Conservation (phyloP, 495 filamentous ascomycete genomes). For the Poronia punctata region DNA sequence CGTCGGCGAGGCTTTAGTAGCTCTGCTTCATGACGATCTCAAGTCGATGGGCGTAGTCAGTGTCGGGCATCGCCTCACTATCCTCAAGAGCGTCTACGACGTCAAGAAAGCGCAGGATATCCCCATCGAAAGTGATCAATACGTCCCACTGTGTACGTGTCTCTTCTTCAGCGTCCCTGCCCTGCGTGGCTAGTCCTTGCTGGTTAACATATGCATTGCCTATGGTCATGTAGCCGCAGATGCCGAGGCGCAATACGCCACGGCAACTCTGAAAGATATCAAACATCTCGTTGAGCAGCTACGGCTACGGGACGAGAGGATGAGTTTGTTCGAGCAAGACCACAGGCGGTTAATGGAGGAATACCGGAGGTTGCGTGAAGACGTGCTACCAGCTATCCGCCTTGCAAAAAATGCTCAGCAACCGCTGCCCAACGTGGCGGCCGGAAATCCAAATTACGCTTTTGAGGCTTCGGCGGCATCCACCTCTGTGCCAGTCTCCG, state of each 20-base stretch:
- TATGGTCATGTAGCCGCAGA: slow-evolving; percentile 62
- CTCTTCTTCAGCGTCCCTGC: not conserved
- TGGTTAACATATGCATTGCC: slow-evolving; percentile 15
- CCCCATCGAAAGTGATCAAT: slow-evolving; percentile 85
- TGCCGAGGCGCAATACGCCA: slow-evolving; percentile 72
- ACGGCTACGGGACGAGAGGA: slow-evolving; percentile 76
- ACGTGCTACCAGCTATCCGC: slow-evolving; percentile 81
- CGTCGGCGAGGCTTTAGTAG: slow-evolving; percentile 83
- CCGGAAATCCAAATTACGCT: slow-evolving; percentile 31
- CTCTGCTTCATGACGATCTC: slow-evolving; percentile 83
- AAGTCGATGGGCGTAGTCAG: slow-evolving; percentile 90
- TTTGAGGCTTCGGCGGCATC: slow-evolving; percentile 41
- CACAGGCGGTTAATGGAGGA: slow-evolving; percentile 75
- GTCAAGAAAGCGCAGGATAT: slow-evolving; percentile 88
- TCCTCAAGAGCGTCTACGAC: slow-evolving; percentile 91
- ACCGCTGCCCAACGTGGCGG: slow-evolving; percentile 60
- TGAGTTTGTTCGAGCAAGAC: slow-evolving; percentile 72
- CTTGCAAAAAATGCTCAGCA: slow-evolving; percentile 86
- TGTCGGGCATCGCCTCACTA: slow-evolving; percentile 88
- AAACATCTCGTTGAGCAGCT: slow-evolving; percentile 82
- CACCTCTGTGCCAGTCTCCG: slow-evolving; percentile 45
- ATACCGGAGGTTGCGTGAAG: slow-evolving; percentile 76
- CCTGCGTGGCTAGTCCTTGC: slow-evolving; percentile 6
- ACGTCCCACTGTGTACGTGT: slow-evolving; percentile 81
- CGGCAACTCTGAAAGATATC: slow-evolving; percentile 86